Base-by-base conservation (phyloP, 768 basidiomycete species). In the Macrolepiota fuliginosa region DNA sequence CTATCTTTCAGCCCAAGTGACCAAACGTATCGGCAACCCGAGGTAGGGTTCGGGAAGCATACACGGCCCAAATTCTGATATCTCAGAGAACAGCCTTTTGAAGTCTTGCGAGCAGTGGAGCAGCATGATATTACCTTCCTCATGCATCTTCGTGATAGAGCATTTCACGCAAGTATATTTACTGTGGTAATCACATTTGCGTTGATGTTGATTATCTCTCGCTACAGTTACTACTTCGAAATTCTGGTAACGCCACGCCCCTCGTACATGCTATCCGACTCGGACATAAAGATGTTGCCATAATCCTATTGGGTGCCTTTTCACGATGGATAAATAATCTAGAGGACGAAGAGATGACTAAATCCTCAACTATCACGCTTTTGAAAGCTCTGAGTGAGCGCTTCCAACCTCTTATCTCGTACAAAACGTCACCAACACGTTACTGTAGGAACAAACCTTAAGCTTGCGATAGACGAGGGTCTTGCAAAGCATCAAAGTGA, bases 241-340 rank as follows among this genome's bases (percentile, higher is more conserved):
- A 91, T 69, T 87, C 87, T 39, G 94, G 92, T 2, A 89, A 91
- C 42, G 86, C 88, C 24, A 94, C 94, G 1, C 95, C 96, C 6
- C 83, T 98, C 13, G 83, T 97, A 6, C 94, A 98, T 69, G 93
- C 94, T 0, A 93, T 96, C 82, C 81, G 90, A 24, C 88, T 91
- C 29, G 90, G 91, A 27, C 88, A 93, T 66, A 79, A 84, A 62
- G 94, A 97, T 55, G 85, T 98, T 9, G 90, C 93, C 3, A 92
- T 98, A 62, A 68, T 96, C 4, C 79, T 98, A 1, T 72, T 97
- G 13, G 96, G 96, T 12, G 94, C 96, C 12, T 87, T 97, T 69
- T 95, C 93, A 12, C 86, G 95, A 22, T 96, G 88, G 79, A 86
- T 98, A 58, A 98, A 98, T 71, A 81, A 91, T 68, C 80, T 97